Conservation (phyloP, 2,329 filamentous ascomycete species). For the Aurifilum marmelostoma region DNA sequence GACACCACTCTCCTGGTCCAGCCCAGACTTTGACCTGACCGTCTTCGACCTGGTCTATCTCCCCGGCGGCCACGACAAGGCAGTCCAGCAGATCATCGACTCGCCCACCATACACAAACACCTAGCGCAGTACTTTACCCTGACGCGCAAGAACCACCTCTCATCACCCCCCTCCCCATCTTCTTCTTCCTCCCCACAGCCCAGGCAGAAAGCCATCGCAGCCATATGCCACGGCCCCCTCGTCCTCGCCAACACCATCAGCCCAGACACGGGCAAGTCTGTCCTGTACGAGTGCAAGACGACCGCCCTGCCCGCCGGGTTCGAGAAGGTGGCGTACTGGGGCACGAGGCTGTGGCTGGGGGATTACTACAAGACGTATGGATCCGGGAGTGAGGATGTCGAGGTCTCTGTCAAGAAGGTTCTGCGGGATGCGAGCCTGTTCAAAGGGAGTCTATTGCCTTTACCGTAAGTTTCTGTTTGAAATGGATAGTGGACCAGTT, state of each 20-base stretch:
- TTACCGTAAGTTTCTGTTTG: constrained; percentile 48
- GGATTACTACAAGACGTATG: constrained; percentile 62
- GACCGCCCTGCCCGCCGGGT: constrained; percentile 51
- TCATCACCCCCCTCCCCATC: neutral
- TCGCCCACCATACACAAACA: constrained; percentile 48
- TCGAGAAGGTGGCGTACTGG: constrained; percentile 55
- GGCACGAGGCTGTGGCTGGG: constrained; percentile 52
- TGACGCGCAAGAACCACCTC: constrained; percentile 50
- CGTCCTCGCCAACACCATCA: constrained; percentile 49
- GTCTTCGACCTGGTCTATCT: constrained; percentile 53
- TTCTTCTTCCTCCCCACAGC: constrained; percentile 20
- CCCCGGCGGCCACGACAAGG: constrained; percentile 58
- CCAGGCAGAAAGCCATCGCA: constrained; percentile 47
- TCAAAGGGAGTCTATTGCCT: constrained; percentile 46
- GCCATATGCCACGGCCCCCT: constrained; percentile 59
- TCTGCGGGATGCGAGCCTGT: constrained; percentile 49
- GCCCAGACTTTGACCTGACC: constrained; percentile 47
- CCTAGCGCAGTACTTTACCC: constrained; percentile 51
- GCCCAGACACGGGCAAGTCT: constrained; percentile 45
- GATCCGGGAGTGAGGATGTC: constrained; percentile 52
- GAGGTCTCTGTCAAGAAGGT: constrained; percentile 35
- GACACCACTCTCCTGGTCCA: constrained; percentile 49
- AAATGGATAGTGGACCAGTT: no score
- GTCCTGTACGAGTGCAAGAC: constrained; percentile 51
- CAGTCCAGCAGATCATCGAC: constrained; percentile 55